Evolutionary conservation across 225 moss, liverwort and hornwort species (phyloP), one percentile per base, ranked within the genome.

Genomic region (Marchantia polymorpha): DNA sequence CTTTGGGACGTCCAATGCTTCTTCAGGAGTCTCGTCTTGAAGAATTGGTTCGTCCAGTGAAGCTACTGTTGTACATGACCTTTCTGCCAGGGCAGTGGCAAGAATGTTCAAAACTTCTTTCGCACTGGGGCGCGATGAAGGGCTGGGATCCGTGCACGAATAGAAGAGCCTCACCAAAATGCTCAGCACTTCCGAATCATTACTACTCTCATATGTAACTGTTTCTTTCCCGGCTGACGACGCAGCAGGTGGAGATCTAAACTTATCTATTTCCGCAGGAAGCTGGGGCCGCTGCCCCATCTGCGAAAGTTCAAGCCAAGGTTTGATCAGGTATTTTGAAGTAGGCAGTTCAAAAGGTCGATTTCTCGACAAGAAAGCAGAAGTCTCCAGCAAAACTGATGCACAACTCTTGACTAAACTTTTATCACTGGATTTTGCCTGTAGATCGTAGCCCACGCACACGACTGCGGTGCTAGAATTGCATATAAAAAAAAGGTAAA

Each of bases 201-300:
- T 92, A 60, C 31, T 52, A 71, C 39, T 78, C 29, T 63, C 61
- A 68, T 72, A 73, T 11, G 84, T 81, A 63, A 81, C 52, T 8
- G 79, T 78, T 79, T 87, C 90, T 52, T 82, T 85, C 63, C 52
- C 70, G 20, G 22, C 72, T 19, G 77, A 64, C 10, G 73, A 52
- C 12, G 64, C 49, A 31, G 84, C 85, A 64, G 89, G 25, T 77
- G 89, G 89, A 69, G 84, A 82, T 46, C 87, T 82, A 73, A 94
- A 75, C 66, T 82, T 91, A 81, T 96, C 96, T 69, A 96, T 73
- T 69, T 91, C 89, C 19, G 90, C 48, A 9, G 94, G 85, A 76
- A 94, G 85, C 79, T 87, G 89, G 77, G 96, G 96, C 83, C 96
- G 89, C 74, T 89, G 91, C 64, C 96, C 96, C 88, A 94, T 87